Evolutionary conservation across 2,329 filamentous ascomycete genomes (phyloP), one percentile per base, ranked within the genome.

Genomic region (Aureobasidium leucospermi): DNA sequence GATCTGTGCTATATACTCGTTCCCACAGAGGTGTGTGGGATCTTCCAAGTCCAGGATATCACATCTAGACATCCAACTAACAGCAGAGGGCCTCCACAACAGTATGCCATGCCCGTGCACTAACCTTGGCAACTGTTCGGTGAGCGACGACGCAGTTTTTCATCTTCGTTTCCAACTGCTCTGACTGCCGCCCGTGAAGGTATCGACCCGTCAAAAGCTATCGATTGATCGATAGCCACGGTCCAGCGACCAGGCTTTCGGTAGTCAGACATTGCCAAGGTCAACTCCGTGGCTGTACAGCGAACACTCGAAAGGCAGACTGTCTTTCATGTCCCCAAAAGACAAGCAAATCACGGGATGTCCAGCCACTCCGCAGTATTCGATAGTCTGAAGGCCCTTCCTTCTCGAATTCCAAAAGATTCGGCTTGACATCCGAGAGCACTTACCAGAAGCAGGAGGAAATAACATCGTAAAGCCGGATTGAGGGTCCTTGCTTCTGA

Each of bases 311-410:
- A 28, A 29, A 16, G 16, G 3, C 16, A 9, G 6, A 11, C 41
- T 11, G 11, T 45, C 4, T 11, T 8, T 11, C 11, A 6, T 19
- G 9, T 23, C 9, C 9, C 23, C 39, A 16, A 46, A 34, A 43
- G 31, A 45, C 31, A 41, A 57, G 32, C 42, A 42, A 58, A 58
- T 58, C 39, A 29, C 45, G 55, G 43, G 32, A 48, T n/a, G 9
- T 15, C 31, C 36, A 58, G 55, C 55, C 55, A 58, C 42, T 29
- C 29, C 31, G 52, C 42, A 45, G 42, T 19, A 16, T 58, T 48
- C 55, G 11, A 48, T 48, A 58, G 55, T 58, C n/a, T n/a, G 29
- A 48, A 28, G 42, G 43, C 32, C 34, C 42, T 3, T n/a, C 9
- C 48, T 39, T 41, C 42, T 34, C 15, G 13, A 32, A 41, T 48